Base-by-base conservation (phyloP, 495 filamentous ascomycete species). In the Lichenothelia convexa region DNA sequence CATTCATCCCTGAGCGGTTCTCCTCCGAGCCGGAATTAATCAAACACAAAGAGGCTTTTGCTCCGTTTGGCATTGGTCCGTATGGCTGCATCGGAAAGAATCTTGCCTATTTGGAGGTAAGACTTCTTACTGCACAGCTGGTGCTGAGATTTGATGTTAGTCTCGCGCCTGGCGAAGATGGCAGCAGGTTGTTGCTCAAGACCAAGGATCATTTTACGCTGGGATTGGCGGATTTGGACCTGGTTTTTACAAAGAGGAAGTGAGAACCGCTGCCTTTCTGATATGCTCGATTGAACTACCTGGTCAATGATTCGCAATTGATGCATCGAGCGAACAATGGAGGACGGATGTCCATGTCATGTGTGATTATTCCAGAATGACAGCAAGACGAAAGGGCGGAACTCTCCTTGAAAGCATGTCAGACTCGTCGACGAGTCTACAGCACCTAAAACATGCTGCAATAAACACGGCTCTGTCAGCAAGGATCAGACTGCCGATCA, bases 1-100 rank as follows among this genome's bases (percentile, higher is more conserved):
- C n/a, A 1, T 74, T 67, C 40, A 48, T 72, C 27, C 71, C 71
- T 0, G 69, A 73, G 45, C 59, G 73, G 18, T 75, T 68, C 66
- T 59, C 48, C 35, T 48, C 50, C 2, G 43, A 43, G 30, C 53
- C 52, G 0, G 64, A 71, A 18, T 48, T 70, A 31, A 50, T 64
- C 21, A 53, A 45, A 2, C 50, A 68, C 31, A 60, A 54, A 38
- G 45, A 44, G 3, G 68, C 62, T 1, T 75, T 67, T 35, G 45
- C 55, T 2, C 72, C 71, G 0, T 76, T 74, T 42, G 55, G 53
- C 3, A n/a, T 47, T 11, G 57, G 58, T 55, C 39, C 13, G 40
- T 46, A 24, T 30, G 38, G 41, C 15, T 75, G 71, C 36, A 51
- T 67, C 8, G 70, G 71, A 4, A 68, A 67, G 41, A 44, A 56